Percentiles rank a stretch among this genome's conserved stretches.
phyloP scores from a whole-genome alignment of 495 filamentous ascomycete species.

The Pseudomonodictys pantanalensis region DNA sequence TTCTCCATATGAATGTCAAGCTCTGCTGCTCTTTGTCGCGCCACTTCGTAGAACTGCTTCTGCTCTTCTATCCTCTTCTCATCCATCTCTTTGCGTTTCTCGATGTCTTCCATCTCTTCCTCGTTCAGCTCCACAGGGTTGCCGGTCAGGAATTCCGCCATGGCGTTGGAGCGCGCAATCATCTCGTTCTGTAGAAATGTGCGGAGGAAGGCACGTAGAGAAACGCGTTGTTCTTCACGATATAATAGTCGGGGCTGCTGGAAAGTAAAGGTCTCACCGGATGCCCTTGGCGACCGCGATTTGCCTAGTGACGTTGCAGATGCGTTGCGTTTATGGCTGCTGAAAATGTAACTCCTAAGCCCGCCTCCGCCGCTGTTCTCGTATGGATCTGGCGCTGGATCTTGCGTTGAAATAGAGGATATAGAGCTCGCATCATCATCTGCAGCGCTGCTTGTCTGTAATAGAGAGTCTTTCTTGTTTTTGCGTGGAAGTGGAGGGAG shows the following conservation, averaged over 20 bases:
- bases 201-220: conserved; percentile 83
- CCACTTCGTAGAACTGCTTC: conserved; percentile 90
- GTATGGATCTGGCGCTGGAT: conserved; percentile 29
- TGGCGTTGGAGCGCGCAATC: conserved; percentile 73
- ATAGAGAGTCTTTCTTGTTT: conserved; percentile 67
- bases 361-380: conserved; percentile 44
- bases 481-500: conserved; percentile 85
- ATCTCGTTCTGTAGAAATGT: conserved; percentile 79
- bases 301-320: conserved; percentile 34
- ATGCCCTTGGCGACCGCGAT: conserved; percentile 50
- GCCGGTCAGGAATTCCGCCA: conserved; percentile 74
- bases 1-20: conserved; percentile 97
- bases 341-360: conserved; percentile 42
- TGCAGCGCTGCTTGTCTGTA: conserved; percentile 50
- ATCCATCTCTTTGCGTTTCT: conserved; percentile 76
- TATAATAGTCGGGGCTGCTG: conserved; percentile 55
- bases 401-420: conserved; percentile 72
- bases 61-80: conserved; percentile 87
- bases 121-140: conserved; percentile 69
- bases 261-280: conserved; percentile 44
- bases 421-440: conserved; percentile 72
- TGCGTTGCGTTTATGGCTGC: conserved; percentile 30
- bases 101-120: conserved; percentile 78
- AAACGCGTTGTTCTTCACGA: conserved; percentile 88
- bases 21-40: conserved; percentile 81